These are phyloP conservation scores for Cinnamomum micranthum DNA, from an alignment of 164 flowering plant genomes.

Conservation along the genomic window DNA sequence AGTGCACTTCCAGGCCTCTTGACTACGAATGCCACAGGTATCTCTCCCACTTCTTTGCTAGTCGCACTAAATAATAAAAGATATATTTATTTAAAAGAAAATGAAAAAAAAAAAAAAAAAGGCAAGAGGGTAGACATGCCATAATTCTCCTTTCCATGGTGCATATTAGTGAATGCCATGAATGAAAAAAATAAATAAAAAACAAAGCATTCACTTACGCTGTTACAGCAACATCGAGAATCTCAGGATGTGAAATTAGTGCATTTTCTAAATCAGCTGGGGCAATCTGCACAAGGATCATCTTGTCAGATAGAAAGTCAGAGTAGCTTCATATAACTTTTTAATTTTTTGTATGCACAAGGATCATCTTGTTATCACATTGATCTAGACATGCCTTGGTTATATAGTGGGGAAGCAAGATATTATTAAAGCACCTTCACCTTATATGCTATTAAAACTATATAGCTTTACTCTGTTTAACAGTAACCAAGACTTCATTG, in stretches of 20 bases:
- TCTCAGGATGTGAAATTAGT: conserved; percentile 63
- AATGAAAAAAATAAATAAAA: not conserved
- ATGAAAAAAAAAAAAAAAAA: no score
- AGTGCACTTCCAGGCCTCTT: conserved; percentile 38
- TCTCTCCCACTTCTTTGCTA: conserved; percentile 61
- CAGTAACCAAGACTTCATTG: no score
- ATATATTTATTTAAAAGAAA: not conserved
- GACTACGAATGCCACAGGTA: conserved; percentile 71
- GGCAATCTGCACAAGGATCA: conserved; percentile 51
- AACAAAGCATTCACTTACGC: conserved; percentile 35
- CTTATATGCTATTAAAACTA: no score
- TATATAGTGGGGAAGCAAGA: no score
- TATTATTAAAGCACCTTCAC: no score
- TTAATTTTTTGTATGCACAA: not conserved
- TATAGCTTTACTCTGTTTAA: no score
- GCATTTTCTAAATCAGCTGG: conserved; percentile 80
- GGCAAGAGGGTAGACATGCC: not conserved
- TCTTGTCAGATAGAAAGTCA: not conserved
- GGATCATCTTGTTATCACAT: no score
- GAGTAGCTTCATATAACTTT: not conserved
- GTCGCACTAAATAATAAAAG: conserved; percentile 21
- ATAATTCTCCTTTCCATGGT: not conserved
- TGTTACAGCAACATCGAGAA: conserved; percentile 68
- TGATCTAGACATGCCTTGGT: no score
- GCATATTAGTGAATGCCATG: not conserved